Conservation (phyloP, 1,284 basidiomycete species). For the Cryptococcus amylolentus region DNA sequence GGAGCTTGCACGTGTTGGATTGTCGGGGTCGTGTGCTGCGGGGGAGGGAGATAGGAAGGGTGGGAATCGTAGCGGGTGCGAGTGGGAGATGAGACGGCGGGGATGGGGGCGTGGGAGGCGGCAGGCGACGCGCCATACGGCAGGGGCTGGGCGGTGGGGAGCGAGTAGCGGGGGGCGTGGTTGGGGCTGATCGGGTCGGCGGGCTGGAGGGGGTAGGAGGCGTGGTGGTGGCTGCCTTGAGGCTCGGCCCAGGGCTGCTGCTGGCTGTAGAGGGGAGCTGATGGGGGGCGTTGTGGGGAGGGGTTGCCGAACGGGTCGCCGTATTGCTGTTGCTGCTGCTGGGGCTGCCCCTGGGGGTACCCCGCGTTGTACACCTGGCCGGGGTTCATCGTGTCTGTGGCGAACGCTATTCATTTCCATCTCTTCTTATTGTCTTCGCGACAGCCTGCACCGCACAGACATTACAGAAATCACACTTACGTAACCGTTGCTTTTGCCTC, state of each 20-base stretch:
- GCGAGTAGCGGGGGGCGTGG: slow-evolving; percentile 5
- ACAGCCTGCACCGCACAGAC: neutral
- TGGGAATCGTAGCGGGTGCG: slow-evolving; percentile 24
- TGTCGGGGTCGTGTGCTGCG: neutral
- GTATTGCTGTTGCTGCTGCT: slow-evolving; percentile 12
- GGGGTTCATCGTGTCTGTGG: slow-evolving; percentile 23
- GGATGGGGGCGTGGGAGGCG: slow-evolving; percentile 5
- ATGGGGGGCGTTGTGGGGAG: slow-evolving; percentile 1
- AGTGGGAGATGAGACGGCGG: slow-evolving; percentile 1
- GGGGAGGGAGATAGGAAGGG: slow-evolving; percentile 13
- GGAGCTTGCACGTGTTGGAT: neutral
- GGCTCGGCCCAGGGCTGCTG: slow-evolving; percentile 14
- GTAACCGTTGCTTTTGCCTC: neutral
- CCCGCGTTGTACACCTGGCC: slow-evolving; percentile 25
- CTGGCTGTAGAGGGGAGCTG: neutral
- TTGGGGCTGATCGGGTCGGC: neutral
- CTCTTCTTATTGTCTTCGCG: neutral
- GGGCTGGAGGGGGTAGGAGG: slow-evolving; percentile 20
- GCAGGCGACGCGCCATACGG: slow-evolving; percentile 3
- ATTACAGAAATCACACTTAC: neutral
- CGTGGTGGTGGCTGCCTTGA: slow-evolving; percentile 24
- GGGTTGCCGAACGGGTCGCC: slow-evolving; percentile 21
- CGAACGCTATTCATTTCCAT: neutral
- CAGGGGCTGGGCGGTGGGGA: slow-evolving; percentile 6
- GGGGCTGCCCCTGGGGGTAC: slow-evolving; percentile 7